These are phyloP conservation scores for Aureobasidium sp. DNA, from an alignment of 2,329 filamentous ascomycete species.

Conservation along the genomic window DNA sequence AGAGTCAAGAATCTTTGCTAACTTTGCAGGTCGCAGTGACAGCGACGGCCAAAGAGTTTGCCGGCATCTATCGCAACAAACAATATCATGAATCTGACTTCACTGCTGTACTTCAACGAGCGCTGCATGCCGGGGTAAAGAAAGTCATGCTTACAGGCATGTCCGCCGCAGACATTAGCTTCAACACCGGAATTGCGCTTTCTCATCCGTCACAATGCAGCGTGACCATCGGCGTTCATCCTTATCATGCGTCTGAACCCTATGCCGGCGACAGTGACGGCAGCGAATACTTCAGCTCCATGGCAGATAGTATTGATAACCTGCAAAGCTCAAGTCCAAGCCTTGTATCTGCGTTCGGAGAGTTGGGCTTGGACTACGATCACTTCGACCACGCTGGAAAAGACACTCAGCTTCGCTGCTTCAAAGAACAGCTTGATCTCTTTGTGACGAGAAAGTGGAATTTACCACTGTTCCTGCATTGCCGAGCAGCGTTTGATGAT, in stretches of 20 bases:
- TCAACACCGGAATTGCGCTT: conserved; percentile 24
- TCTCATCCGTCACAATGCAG: conserved; percentile 30
- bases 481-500: conserved; percentile 38
- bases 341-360: conserved; percentile 42
- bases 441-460: conserved; percentile 28
- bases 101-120: conserved; percentile 36
- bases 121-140: conserved; percentile 36
- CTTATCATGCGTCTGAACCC: conserved; percentile 44
- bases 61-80: conserved; percentile 46
- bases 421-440: conserved; percentile 38
- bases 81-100: conserved; percentile 44
- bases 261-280: conserved; percentile 26
- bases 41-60: conserved; percentile 37
- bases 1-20: not conserved
- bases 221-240: conserved; percentile 45
- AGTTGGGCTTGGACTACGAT: conserved; percentile 47
- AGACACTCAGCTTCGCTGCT: conserved; percentile 35
- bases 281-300: conserved; percentile 24
- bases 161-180: conserved; percentile 37
- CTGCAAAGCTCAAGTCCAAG: conserved; percentile 20
- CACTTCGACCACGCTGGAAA: conserved; percentile 39
- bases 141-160: conserved; percentile 34
- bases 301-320: conserved; percentile 24
- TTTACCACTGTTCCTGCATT: conserved; percentile 39
- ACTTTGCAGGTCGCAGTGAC: conserved; percentile 29